Percentiles rank a stretch among this genome's conserved stretches.
Evolutionary conservation across 495 filamentous ascomycete genomes (phyloP).

Genomic region (Cenococcum geophilum): DNA sequence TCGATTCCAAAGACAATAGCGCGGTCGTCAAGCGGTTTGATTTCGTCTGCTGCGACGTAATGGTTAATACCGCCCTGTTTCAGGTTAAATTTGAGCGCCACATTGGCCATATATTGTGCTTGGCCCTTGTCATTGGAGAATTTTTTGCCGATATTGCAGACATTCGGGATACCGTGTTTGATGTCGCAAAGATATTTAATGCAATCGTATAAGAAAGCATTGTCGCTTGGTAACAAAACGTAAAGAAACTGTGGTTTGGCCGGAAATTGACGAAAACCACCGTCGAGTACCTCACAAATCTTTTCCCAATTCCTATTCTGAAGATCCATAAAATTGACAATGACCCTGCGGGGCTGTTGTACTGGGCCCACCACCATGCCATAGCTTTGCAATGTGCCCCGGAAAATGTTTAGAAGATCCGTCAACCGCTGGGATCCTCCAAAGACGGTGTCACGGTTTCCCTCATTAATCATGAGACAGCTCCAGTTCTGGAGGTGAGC

Average conservation of each 20-base stretch:
- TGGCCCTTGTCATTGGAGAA: conserved; percentile 41
- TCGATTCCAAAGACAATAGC: conserved; percentile 87
- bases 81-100: conserved; percentile 77
- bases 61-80: conserved; percentile 82
- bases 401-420: conserved; percentile 13
- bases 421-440: neutral
- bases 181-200: conserved; percentile 66
- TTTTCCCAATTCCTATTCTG: conserved; percentile 1
- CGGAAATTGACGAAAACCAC: conserved; percentile 5
- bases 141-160: conserved; percentile 54
- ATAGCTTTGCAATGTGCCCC: conserved; percentile 13
- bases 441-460: conserved; percentile 4
- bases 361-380: conserved; percentile 20
- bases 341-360: neutral
- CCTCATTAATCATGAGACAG: conserved; percentile 24
- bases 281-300: neutral
- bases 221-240: conserved; percentile 52
- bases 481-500: conserved; percentile 18
- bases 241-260: conserved; percentile 49
- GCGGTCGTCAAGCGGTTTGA: conserved; percentile 49
- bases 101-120: conserved; percentile 61
- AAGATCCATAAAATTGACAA: conserved; percentile 5
- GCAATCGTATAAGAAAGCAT: conserved; percentile 53
- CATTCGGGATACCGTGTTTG: conserved; percentile 56
- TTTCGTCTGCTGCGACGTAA: conserved; percentile 44